Percentiles rank a stretch among this genome's conserved stretches.
Evolutionary conservation across 305 asterid species (phyloP).

Genomic region (Petunia hybrid): DNA sequence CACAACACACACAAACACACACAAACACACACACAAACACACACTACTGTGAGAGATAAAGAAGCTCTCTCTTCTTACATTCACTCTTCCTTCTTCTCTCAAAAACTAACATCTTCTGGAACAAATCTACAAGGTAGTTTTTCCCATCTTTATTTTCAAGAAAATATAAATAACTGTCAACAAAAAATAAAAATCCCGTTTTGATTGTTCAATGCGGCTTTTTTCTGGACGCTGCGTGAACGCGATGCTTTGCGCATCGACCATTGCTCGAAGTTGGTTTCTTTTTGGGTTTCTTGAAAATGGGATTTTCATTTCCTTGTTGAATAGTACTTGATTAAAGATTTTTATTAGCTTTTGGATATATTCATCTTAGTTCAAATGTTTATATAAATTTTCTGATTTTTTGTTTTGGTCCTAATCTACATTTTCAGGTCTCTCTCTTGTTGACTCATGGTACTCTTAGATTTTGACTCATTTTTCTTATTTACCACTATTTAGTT

Average conservation of each 20-base stretch:
- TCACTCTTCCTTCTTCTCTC: constrained; percentile 48
- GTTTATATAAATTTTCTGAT: background rate
- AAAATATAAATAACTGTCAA: background rate
- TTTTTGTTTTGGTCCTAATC: background rate
- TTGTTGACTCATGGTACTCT: constrained; percentile 32
- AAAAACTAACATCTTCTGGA: constrained; percentile 49
- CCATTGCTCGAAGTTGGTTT: constrained; percentile 3
- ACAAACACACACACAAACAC: constrained; percentile 41
- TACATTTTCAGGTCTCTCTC: constrained; percentile 22
- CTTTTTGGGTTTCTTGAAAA: background rate
- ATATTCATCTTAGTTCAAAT: background rate
- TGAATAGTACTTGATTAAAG: background rate
- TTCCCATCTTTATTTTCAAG: constrained; percentile 15
- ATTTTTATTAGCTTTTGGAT: background rate
- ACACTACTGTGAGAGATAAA: constrained; percentile 44
- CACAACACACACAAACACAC: constrained; percentile 52
- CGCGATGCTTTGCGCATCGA: no score
- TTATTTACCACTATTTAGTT: constrained; percentile 20
- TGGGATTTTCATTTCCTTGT: background rate
- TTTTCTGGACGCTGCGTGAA: no score
- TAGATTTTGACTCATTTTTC: constrained; percentile 24
- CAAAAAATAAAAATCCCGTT: constrained; percentile 13
- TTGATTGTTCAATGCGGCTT: constrained; percentile 4
- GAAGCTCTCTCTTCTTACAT: constrained; percentile 46
- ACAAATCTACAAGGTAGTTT: constrained; percentile 64